These are phyloP conservation scores for Euphorbia celastroides DNA, from an alignment of 441 rosid species.

Conservation along the genomic window DNA sequence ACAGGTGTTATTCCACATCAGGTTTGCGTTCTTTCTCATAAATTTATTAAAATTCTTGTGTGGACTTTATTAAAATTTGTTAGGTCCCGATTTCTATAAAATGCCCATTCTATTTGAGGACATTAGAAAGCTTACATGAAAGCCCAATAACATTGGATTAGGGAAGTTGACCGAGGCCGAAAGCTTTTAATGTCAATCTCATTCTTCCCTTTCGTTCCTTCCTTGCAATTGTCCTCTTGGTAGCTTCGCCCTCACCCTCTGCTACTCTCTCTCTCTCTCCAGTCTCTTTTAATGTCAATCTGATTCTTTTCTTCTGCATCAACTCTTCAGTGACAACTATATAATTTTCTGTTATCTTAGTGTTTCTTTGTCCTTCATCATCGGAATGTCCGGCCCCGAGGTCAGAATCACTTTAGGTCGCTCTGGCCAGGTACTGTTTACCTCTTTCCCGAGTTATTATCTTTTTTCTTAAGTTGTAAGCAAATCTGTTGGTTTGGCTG, in stretches of 20 bases:
- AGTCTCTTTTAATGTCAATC: no score
- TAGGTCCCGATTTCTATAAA: no score
- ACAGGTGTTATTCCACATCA: no score
- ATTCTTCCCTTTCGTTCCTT: background rate
- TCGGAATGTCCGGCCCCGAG: slow-evolving; percentile 26
- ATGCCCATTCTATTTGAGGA: no score
- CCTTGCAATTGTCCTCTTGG: background rate
- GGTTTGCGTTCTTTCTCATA: no score
- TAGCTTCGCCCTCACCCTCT: background rate
- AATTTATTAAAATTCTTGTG: no score
- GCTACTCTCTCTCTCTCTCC: background rate
- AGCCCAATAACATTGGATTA: background rate
- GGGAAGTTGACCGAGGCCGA: background rate
- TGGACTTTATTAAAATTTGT: no score
- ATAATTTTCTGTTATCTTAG: background rate
- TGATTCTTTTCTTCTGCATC: background rate
- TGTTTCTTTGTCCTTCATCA: background rate
- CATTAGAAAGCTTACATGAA: background rate
- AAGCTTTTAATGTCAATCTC: background rate
- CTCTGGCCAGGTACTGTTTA: slow-evolving; percentile 31
- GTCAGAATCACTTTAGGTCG: slow-evolving; percentile 43
- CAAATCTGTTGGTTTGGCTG: background rate
- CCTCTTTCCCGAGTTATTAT: background rate
- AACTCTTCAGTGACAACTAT: background rate
- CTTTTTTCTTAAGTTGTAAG: background rate